Conservation (phyloP, 2,329 filamentous ascomycete species). For the Aphanocladium album region DNA sequence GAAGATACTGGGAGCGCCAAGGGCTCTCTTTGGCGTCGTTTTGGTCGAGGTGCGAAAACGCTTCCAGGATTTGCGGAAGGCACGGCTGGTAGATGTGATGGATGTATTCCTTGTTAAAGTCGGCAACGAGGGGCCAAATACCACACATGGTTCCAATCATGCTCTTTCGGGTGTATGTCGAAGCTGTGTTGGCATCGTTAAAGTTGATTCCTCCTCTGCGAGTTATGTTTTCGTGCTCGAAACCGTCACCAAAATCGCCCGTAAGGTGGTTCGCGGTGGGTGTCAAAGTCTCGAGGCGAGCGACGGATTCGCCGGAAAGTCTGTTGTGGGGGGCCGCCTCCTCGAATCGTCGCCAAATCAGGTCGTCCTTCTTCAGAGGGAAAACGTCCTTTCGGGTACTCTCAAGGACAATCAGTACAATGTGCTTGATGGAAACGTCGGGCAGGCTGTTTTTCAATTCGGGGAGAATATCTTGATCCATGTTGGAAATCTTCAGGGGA, state of each 20-base stretch:
- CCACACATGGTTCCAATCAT: conserved; percentile 37
- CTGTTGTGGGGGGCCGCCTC: conserved; percentile 26
- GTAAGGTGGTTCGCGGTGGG: conserved; percentile 29
- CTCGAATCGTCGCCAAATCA: conserved; percentile 32
- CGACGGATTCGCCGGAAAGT: conserved; percentile 27
- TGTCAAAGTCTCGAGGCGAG: conserved; percentile 25
- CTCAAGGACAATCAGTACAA: conserved; percentile 38
- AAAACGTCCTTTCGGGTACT: conserved; percentile 42
- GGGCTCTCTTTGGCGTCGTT: conserved; percentile 18
- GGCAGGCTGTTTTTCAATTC: conserved; percentile 21
- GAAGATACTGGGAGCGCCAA: conserved; percentile 30
- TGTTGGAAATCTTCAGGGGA: conserved; percentile 36
- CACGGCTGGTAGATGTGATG: conserved; percentile 41
- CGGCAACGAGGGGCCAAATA: conserved; percentile 33
- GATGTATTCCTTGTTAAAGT: conserved; percentile 37
- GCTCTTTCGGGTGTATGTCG: conserved; percentile 41
- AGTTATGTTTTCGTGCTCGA: conserved; percentile 18
- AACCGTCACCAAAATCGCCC: conserved; percentile 31
- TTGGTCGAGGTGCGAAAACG: conserved; percentile 14
- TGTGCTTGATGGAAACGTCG: conserved; percentile 35
- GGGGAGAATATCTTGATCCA: conserved; percentile 28
- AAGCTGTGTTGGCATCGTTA: conserved; percentile 35
- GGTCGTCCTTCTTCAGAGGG: conserved; percentile 36
- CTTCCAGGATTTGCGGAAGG: conserved; percentile 31
- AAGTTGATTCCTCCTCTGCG: conserved; percentile 33